Evolutionary conservation across 116 monocot species (phyloP).

Genomic region (Papilionanthe hybrid): DNA sequence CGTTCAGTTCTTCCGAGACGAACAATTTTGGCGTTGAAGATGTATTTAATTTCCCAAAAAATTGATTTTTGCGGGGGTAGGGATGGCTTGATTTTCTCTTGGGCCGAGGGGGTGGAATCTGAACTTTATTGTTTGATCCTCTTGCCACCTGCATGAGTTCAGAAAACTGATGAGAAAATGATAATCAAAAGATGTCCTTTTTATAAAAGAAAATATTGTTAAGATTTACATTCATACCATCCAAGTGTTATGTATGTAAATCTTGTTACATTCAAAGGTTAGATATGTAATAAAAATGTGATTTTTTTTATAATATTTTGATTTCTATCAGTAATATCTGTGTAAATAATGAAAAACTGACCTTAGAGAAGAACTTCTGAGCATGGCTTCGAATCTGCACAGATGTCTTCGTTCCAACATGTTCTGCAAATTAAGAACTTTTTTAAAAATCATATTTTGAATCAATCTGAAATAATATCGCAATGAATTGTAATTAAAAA

Average conservation of each 20-base stretch:
- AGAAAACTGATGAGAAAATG: too few species aligned
- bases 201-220: too few species aligned
- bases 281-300: too few species aligned
- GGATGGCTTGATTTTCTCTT: slow-evolving; percentile 74
- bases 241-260: too few species aligned
- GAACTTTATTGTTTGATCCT: slow-evolving; percentile 35
- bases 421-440: slow-evolving; percentile 31
- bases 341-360: not conserved
- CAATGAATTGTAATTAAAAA: not conserved
- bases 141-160: slow-evolving; percentile 27
- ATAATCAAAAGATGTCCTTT: not conserved
- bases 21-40: too few species aligned
- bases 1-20: too few species aligned
- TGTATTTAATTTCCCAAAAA: too few species aligned
- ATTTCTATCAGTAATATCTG: too few species aligned
- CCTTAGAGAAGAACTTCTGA: slow-evolving; percentile 91
- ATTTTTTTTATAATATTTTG: too few species aligned
- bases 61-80: slow-evolving; percentile 54
- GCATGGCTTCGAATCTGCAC: slow-evolving; percentile 92
- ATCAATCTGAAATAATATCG: not conserved
- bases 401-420: slow-evolving; percentile 72
- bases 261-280: too few species aligned
- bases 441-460: not conserved
- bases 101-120: slow-evolving; percentile 89
- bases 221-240: too few species aligned